A percentile compares a stretch with the other conserved stretches of the same genome.
phyloP scores from a whole-genome alignment of 2,329 filamentous ascomycete genomes.

The Beauveria caledonica region DNA sequence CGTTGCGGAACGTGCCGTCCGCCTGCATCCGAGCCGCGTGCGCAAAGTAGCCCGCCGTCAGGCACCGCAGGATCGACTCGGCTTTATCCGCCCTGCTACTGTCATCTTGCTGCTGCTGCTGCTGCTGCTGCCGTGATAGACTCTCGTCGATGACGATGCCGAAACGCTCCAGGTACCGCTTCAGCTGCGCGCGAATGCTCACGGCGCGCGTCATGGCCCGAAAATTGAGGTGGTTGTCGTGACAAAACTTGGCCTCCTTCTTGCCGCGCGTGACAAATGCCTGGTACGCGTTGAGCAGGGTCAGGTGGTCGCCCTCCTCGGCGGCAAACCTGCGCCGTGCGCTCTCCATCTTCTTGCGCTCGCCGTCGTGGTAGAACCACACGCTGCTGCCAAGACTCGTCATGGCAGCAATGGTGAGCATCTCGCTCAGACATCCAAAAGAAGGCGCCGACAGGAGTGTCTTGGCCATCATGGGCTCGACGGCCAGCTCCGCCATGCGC shows the following conservation, averaged over 20 bases:
- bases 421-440: slow-evolving; percentile 75
- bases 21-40: slow-evolving; percentile 91
- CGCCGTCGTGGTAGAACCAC: slow-evolving; percentile 73
- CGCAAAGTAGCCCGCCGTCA: slow-evolving; percentile 86
- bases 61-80: slow-evolving; percentile 73
- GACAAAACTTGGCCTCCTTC: slow-evolving; percentile 80
- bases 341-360: slow-evolving; percentile 66
- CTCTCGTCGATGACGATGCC: slow-evolving; percentile 62
- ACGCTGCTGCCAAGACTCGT: slow-evolving; percentile 74
- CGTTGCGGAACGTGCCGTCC: slow-evolving; percentile 80
- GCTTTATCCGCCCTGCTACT: slow-evolving; percentile 29
- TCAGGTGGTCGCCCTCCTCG: slow-evolving; percentile 90
- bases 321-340: slow-evolving; percentile 76
- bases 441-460: slow-evolving; percentile 66
- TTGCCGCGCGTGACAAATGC: slow-evolving; percentile 76
- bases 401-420: slow-evolving; percentile 91
- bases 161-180: slow-evolving; percentile 79
- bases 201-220: slow-evolving; percentile 75
- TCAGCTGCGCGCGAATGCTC: slow-evolving; percentile 78
- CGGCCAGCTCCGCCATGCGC: slow-evolving; percentile 85
- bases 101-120: slow-evolving; percentile 18
- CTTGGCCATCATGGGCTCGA: slow-evolving; percentile 95
- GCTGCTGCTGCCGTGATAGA: slow-evolving; percentile 28
- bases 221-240: slow-evolving; percentile 79
- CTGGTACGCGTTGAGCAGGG: slow-evolving; percentile 87